phyloP scores from a whole-genome alignment of 2,329 filamentous ascomycete genomes.

The Emmonsiellopsis sp. region DNA sequence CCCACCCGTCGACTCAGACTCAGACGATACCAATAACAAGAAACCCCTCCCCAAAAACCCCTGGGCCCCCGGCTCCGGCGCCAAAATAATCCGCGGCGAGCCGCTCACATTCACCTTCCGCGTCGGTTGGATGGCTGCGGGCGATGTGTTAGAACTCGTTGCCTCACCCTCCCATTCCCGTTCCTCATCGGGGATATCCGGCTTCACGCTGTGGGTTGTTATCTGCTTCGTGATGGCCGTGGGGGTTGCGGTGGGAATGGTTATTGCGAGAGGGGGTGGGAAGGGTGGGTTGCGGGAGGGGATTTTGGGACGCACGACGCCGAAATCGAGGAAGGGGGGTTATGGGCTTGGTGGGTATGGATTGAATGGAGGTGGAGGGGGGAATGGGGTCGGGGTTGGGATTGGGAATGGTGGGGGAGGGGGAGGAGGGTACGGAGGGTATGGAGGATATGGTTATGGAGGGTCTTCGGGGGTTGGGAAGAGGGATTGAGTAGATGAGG shows the following conservation, averaged over 20 bases:
- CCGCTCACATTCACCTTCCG: conserved; percentile 67
- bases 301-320: conserved; percentile 41
- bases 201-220: conserved; percentile 18
- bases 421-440: conserved; percentile 30
- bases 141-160: conserved; percentile 27
- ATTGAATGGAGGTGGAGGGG: conserved; percentile 24
- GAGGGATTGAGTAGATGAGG: too few species aligned
- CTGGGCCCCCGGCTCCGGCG: conserved; percentile 40
- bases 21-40: conserved; percentile 36
- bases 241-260: conserved; percentile 26
- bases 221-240: conserved; percentile 26
- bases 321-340: conserved; percentile 44
- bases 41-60: conserved; percentile 34
- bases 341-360: conserved; percentile 46
- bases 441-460: conserved; percentile 25
- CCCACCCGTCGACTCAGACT: conserved; percentile 8
- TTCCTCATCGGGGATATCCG: background rate
- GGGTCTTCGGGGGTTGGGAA: background rate
- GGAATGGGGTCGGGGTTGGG: conserved; percentile 11
- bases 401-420: conserved; percentile 6
- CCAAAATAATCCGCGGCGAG: conserved; percentile 77
- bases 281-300: conserved; percentile 18
- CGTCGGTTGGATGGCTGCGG: conserved; percentile 59
- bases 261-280: conserved; percentile 25
- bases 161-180: conserved; percentile 9